phyloP scores from a whole-genome alignment of 495 filamentous ascomycete genomes.

The Hyphodiscus hymeniophilus region DNA sequence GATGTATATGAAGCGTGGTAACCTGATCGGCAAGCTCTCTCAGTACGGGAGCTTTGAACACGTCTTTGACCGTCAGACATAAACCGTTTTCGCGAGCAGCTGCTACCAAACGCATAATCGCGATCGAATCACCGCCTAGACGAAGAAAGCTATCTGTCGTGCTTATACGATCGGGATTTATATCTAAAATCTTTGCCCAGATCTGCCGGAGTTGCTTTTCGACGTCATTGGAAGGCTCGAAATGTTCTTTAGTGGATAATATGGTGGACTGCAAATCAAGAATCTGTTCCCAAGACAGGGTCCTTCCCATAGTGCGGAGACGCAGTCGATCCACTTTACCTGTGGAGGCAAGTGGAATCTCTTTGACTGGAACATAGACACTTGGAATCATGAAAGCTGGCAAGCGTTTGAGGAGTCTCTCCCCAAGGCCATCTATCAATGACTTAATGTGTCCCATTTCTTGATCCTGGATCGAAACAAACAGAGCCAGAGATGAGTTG shows the following conservation, averaged over 20 bases:
- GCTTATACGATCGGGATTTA: slow-evolving; percentile 27
- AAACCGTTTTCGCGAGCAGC: slow-evolving; percentile 31
- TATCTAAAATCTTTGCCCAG: slow-evolving; percentile 38
- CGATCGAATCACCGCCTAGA: slow-evolving; percentile 45
- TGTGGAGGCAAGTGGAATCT: not conserved
- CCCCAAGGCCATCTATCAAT: not conserved
- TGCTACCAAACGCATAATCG: slow-evolving; percentile 44
- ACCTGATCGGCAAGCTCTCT: slow-evolving; percentile 5
- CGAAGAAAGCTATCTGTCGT: slow-evolving; percentile 38
- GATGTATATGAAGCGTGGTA: slow-evolving; percentile 28
- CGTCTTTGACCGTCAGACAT: not conserved
- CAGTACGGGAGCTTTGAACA: not conserved
- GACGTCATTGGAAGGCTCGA: not conserved
- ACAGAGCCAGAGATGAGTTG: not conserved
- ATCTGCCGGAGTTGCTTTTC: slow-evolving; percentile 34
- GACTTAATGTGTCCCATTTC: not conserved
- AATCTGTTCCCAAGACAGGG: not conserved
- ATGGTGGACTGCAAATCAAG: too few species aligned
- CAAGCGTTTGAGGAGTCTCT: not conserved
- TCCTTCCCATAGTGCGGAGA: not conserved
- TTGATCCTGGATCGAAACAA: not conserved
- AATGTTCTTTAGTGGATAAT: not conserved
- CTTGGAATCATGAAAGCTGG: slow-evolving; percentile 24
- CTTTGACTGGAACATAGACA: slow-evolving; percentile 4
- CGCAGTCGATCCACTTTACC: slow-evolving; percentile 8